Conservation (phyloP, 2,329 filamentous ascomycete species). For the Pseudogymnoascus verrucosus region DNA sequence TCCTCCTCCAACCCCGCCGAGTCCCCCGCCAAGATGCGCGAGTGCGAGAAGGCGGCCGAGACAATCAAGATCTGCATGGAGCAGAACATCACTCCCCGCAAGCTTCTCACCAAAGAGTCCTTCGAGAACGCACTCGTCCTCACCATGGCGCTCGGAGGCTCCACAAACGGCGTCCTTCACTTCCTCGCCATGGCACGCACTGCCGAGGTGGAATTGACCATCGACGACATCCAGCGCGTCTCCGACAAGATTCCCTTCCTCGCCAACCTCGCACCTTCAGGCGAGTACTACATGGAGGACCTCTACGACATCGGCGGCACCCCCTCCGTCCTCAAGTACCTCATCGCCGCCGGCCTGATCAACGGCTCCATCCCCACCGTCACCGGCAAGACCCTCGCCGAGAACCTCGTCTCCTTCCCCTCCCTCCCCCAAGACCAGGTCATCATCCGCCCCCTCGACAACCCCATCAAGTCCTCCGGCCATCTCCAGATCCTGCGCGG, state of each 20-base stretch:
- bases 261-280: conserved; percentile 66
- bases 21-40: conserved; percentile 62
- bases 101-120: conserved; percentile 59
- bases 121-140: conserved; percentile 68
- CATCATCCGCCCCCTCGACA: conserved; percentile 70
- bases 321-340: conserved; percentile 75
- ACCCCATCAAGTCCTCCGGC: conserved; percentile 72
- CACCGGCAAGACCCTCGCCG: conserved; percentile 73
- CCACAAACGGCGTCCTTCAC: conserved; percentile 64
- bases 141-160: conserved; percentile 65
- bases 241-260: conserved; percentile 64
- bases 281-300: conserved; percentile 81
- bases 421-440: conserved; percentile 69
- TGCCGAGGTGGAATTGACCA: conserved; percentile 53
- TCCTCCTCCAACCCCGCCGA: conserved; percentile 62
- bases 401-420: conserved; percentile 73
- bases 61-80: conserved; percentile 63
- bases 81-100: conserved; percentile 57
- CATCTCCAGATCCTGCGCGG: conserved; percentile 84
- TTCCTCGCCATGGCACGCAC: conserved; percentile 66
- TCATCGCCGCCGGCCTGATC: conserved; percentile 67
- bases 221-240: conserved; percentile 64
- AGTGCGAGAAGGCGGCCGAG: conserved; percentile 60
- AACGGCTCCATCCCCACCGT: conserved; percentile 74
- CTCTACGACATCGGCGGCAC: conserved; percentile 80